Conservation (phyloP, 2,329 filamentous ascomycete genomes). For the Calycina marina region DNA sequence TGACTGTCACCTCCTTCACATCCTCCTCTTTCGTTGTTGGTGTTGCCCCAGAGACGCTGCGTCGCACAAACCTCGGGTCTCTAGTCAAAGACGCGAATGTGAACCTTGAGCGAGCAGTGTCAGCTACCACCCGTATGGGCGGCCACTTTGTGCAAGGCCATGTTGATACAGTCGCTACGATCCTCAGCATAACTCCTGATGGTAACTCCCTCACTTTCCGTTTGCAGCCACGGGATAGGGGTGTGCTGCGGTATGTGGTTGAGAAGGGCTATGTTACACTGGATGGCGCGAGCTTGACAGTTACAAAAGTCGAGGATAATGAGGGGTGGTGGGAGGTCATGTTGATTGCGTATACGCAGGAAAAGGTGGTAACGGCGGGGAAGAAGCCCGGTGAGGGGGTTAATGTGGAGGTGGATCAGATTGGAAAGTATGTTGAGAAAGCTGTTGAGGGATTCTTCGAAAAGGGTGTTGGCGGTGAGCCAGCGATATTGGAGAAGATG, state of each 20-base stretch:
- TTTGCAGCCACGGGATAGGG: conserved; percentile 54
- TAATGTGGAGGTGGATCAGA: conserved; percentile 27
- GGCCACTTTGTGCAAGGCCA: conserved; percentile 98
- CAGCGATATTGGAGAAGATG: conserved; percentile 53
- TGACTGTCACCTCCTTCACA: conserved; percentile 71
- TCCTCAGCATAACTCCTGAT: conserved; percentile 60
- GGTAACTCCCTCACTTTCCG: conserved; percentile 84
- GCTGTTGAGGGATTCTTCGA: conserved; percentile 70
- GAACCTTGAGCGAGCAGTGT: conserved; percentile 89
- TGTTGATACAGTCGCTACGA: conserved; percentile 76
- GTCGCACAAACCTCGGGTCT: conserved; percentile 82
- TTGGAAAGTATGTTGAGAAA: conserved; percentile 79
- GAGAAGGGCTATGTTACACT: conserved; percentile 94
- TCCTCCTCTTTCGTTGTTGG: conserved; percentile 67
- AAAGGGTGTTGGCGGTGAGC: conserved; percentile 33
- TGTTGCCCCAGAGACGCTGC: conserved; percentile 87
- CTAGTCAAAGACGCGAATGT: conserved; percentile 53
- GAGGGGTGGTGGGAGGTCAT: conserved; percentile 89
- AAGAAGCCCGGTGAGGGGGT: conserved; percentile 23
- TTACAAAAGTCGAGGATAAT: conserved; percentile 71
- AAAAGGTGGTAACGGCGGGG: conserved; percentile 50
- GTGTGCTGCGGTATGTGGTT: conserved; percentile 73
- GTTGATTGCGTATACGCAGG: conserved; percentile 94
- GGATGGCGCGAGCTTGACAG: conserved; percentile 86
- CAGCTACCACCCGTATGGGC: conserved; percentile 86